Conservation (phyloP, 2,329 filamentous ascomycete species). For the Ophiostoma pallidulum region DNA sequence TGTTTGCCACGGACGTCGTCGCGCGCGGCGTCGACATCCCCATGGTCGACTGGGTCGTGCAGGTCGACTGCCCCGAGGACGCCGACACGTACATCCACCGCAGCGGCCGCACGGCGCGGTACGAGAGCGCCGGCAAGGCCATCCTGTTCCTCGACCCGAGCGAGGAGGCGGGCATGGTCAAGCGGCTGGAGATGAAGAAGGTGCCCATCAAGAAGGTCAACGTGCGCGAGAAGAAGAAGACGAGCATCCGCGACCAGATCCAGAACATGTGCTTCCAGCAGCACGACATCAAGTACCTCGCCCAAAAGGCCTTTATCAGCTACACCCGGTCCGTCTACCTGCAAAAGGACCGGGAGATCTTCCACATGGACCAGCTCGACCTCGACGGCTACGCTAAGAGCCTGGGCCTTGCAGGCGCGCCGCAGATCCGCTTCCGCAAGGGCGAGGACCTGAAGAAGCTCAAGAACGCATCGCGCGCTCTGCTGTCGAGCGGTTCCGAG, state of each 20-base stretch:
- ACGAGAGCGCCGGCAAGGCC: slow-evolving; percentile 76
- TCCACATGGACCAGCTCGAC: slow-evolving; percentile 73
- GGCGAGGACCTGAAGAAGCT: slow-evolving; percentile 76
- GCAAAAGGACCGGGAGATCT: slow-evolving; percentile 86
- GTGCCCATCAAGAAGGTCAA: slow-evolving; percentile 82
- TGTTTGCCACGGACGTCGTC: slow-evolving; percentile 93
- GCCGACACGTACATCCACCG: slow-evolving; percentile 96
- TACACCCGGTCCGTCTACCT: slow-evolving; percentile 79
- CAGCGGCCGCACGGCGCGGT: slow-evolving; percentile 88
- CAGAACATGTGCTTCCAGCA: slow-evolving; percentile 97
- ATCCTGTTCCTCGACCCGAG: slow-evolving; percentile 87
- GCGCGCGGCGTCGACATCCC: slow-evolving; percentile 93
- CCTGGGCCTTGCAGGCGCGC: slow-evolving; percentile 80
- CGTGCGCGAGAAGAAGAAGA: slow-evolving; percentile 80
- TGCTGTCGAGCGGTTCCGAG: slow-evolving; percentile 55
- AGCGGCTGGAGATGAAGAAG: slow-evolving; percentile 76
- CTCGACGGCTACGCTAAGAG: slow-evolving; percentile 79
- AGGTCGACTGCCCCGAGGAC: slow-evolving; percentile 94
- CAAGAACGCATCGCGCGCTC: slow-evolving; percentile 74
- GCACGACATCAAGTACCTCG: slow-evolving; percentile 85
- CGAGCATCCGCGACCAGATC: slow-evolving; percentile 71
- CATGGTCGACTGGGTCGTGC: slow-evolving; percentile 97
- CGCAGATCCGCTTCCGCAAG: slow-evolving; percentile 87
- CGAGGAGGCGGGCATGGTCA: slow-evolving; percentile 87
- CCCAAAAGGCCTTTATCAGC: slow-evolving; percentile 89